Percentiles rank a stretch among this genome's conserved stretches.
These are phyloP conservation scores for Hypoxylon rickii DNA, from an alignment of 495 filamentous ascomycete species.

Conservation along the genomic window DNA sequence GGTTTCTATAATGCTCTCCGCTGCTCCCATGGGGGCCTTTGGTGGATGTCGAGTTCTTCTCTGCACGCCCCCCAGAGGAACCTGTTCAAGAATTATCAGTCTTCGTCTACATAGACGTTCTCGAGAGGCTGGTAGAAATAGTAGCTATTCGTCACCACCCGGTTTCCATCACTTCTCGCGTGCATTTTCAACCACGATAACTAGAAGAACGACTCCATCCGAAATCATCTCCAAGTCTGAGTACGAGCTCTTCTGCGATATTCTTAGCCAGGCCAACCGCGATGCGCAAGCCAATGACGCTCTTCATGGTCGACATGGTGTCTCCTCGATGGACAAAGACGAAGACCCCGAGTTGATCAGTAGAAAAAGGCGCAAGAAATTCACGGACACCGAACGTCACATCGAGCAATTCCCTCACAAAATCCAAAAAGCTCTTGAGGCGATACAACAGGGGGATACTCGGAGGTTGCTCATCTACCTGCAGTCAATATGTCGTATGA, in stretches of 20 bases:
- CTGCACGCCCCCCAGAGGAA: slow-evolving; percentile 20
- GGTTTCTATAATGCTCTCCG: slow-evolving; percentile 20
- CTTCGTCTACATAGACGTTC: slow-evolving; percentile 23
- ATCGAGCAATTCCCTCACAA: too few relatives aligned
- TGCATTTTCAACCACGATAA: neutral
- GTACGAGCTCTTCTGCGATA: slow-evolving; percentile 1
- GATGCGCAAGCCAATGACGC: too few relatives aligned
- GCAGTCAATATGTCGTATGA: slow-evolving; percentile 14
- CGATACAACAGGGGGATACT: slow-evolving; percentile 27
- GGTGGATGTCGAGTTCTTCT: slow-evolving; percentile 14
- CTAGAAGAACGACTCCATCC: neutral
- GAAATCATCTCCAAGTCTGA: slow-evolving; percentile 1
- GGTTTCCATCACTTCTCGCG: neutral
- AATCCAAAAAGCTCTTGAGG: slow-evolving; percentile 22
- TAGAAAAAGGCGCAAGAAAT: too few relatives aligned
- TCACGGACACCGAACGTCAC: too few relatives aligned
- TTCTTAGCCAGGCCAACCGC: too few relatives aligned
- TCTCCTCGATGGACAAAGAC: too few relatives aligned
- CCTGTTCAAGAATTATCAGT: slow-evolving; percentile 23
- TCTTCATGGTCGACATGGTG: neutral
- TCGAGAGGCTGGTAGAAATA: neutral
- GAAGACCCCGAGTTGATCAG: too few relatives aligned
- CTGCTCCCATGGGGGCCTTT: slow-evolving; percentile 10
- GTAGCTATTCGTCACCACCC: neutral
- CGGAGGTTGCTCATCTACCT: slow-evolving; percentile 24